A percentile compares a stretch with the other conserved stretches of the same genome.
Evolutionary conservation across 495 filamentous ascomycete genomes (phyloP).

Genomic region (Cercophora samala): DNA sequence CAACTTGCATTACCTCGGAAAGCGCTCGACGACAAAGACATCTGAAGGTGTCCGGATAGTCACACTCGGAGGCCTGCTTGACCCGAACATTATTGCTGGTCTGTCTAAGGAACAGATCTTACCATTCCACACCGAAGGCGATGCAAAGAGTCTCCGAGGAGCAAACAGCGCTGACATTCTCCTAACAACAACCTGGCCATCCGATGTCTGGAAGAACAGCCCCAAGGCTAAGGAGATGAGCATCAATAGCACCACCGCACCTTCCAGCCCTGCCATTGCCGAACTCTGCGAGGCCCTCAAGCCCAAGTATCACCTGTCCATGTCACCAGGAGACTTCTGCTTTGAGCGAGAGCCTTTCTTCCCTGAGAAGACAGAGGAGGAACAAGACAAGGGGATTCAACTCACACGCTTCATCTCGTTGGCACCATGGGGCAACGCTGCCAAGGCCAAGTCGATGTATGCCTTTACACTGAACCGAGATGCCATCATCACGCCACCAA

Average conservation of each 20-base stretch:
- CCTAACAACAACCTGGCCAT: slow-evolving; percentile 82
- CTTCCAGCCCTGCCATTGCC: slow-evolving; percentile 53
- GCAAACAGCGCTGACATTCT: slow-evolving; percentile 78
- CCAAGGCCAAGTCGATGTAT: slow-evolving; percentile 82
- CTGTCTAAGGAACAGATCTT: slow-evolving; percentile 59
- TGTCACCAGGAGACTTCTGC: slow-evolving; percentile 59
- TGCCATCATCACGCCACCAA: slow-evolving; percentile 53
- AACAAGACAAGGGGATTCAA: slow-evolving; percentile 42
- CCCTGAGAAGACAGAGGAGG: slow-evolving; percentile 43
- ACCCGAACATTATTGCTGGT: slow-evolving; percentile 49
- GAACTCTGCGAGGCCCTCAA: slow-evolving; percentile 73
- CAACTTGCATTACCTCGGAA: slow-evolving; percentile 85
- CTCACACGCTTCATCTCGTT: slow-evolving; percentile 88
- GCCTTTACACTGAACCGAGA: slow-evolving; percentile 77
- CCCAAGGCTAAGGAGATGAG: slow-evolving; percentile 40
- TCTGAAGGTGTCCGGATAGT: slow-evolving; percentile 84
- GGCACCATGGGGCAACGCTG: slow-evolving; percentile 66
- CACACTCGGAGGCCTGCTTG: slow-evolving; percentile 68
- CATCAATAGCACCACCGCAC: slow-evolving; percentile 47
- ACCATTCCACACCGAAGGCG: slow-evolving; percentile 69
- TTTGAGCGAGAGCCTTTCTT: slow-evolving; percentile 94
- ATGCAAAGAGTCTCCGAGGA: slow-evolving; percentile 69
- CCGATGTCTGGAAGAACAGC: slow-evolving; percentile 57
- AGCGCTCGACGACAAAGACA: slow-evolving; percentile 79
- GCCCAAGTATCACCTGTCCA: slow-evolving; percentile 84